Evolutionary conservation across 164 flowering plant species (phyloP), one percentile per base, ranked within the genome.

Genomic region (Chimonanthus praecox): DNA sequence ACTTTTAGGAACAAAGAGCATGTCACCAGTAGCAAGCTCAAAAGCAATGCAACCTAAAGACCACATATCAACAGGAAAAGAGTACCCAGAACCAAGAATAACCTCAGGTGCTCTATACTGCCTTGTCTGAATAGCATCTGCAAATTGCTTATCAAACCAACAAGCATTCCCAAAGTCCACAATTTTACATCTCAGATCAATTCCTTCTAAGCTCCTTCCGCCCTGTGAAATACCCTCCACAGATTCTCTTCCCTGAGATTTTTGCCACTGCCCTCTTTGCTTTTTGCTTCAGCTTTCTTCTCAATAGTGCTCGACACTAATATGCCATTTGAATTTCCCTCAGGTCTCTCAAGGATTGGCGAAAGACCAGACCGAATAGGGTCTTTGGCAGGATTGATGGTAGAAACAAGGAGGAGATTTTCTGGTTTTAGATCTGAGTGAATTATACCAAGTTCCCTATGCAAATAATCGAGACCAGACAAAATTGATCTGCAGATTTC

Each of bases 81-180:
- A 85, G 78, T 94, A 94, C 5, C 94, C 94, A 70, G 94, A 75
- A 49, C 82, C 86, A 11, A 94, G 79, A 72, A 94, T 83, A 71
- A 92, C 95, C 83, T 94, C 98, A 72, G 98, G 98, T 74, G 98
- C 94, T 83, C 97, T 86, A 75, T 94, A 94, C 79, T 94, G 97
- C 81, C 97, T 86, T 20, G 98, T 94, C 72, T 94, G 98, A 77
- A 94, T 91, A 48, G 90, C 97, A 62, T 88, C 90, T 47, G 88
- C 78, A 72, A 91, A 82, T 61, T 82, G 91, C 74, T 85, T 85
- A 83, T 91, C 92, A 4, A 73, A 88, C 97, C 95, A 89, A 78
- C 97, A 91, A 54, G 98, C 97, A 87, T 92, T 94, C 67, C 98
- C 98, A 82, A 94, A 91, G 81, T 94, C 98, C 74, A 94, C 98